Conservation (phyloP, 257 asterid genomes). For the Salvia rosmarinus region DNA sequence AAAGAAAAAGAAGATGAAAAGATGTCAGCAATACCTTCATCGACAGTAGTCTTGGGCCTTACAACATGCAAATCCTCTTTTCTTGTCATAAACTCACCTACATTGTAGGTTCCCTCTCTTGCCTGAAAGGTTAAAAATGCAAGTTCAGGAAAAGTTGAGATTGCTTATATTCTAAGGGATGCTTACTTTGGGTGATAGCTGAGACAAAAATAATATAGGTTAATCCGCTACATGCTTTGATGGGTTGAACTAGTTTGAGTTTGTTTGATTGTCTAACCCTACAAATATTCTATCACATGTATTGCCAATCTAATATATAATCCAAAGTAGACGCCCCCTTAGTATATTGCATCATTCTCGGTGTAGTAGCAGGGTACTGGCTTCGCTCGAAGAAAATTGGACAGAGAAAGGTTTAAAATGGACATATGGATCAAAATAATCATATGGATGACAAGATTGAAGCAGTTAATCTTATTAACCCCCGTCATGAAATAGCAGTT, state of each 20-base stretch:
- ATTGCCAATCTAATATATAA: too few relatives aligned
- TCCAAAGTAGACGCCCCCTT: too few relatives aligned
- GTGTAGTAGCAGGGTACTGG: slow-evolving; percentile 7
- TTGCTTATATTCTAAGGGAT: not conserved
- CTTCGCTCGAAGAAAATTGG: not conserved
- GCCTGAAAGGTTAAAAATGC: slow-evolving; percentile 46
- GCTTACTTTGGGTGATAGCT: too few relatives aligned
- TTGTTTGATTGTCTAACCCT: too few relatives aligned
- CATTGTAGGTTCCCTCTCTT: slow-evolving; percentile 61
- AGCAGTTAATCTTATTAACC: slow-evolving; percentile 14
- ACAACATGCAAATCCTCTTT: slow-evolving; percentile 70
- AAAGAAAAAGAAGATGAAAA: not conserved
- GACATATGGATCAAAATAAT: not conserved
- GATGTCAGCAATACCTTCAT: slow-evolving; percentile 61
- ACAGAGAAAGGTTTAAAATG: slow-evolving; percentile 15
- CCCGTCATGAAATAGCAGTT: not conserved
- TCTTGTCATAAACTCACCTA: slow-evolving; percentile 89
- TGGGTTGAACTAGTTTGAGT: too few relatives aligned
- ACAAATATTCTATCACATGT: too few relatives aligned
- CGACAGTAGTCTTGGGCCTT: slow-evolving; percentile 72
- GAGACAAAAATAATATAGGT: too few relatives aligned
- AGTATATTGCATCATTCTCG: not conserved
- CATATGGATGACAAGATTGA: slow-evolving; percentile 3
- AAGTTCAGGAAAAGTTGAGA: slow-evolving; percentile 28
- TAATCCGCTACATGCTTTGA: too few relatives aligned